Evolutionary conservation across 2,329 filamentous ascomycete species (phyloP), one percentile per base, ranked within the genome.

Genomic region (Polychaeton citri): DNA sequence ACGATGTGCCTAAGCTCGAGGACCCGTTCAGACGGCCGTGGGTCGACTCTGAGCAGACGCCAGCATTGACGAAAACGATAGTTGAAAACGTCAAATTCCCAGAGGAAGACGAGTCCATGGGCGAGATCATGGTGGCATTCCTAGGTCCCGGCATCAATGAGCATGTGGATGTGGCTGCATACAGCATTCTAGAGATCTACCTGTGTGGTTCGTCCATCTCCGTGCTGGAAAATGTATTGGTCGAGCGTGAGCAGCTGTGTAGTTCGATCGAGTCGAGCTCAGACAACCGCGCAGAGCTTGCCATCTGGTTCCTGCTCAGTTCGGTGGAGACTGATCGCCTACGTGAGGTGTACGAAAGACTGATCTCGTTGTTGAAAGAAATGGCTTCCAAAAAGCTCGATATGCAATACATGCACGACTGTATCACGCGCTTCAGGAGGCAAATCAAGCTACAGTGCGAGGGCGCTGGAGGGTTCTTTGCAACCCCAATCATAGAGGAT

Each of bases 131-230:
- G 33, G 76, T 95, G 15, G 81, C 74, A 1, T 94, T 92, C 61
- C 76, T 96, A 37, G 90, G 90, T 1, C 90, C 90, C 0, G 71
- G 79, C 48, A 86, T 81, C 57, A 81, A 73, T 36, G 77, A 95
- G 38, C 39, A 49, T 21, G 18, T 59, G 21, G 49, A 49, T 51
- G 66, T 74, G 8, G 79, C 78, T 10, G 90, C 87, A 1, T 63
- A 95, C 3, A 81, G 82, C 43, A 74, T 93, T 34, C 63, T 92
- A 2, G 69, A 94, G 26, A 77, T 80, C 2, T 98, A 96, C 52
- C 74, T 98, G 13, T 85, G 84, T 43, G 90, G 87, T 5, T 96
- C 90, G 1, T 93, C 92, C 1, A 85, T 93, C 2, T 88, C 88
- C 0, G 69, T 98, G 1, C 66, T 98, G 5, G 88, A 96, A 53